A percentile compares a stretch with the other conserved stretches of the same genome.
Conservation (phyloP, 2,329 filamentous ascomycete genomes). For the Dothidotthia symphoricarpi region DNA sequence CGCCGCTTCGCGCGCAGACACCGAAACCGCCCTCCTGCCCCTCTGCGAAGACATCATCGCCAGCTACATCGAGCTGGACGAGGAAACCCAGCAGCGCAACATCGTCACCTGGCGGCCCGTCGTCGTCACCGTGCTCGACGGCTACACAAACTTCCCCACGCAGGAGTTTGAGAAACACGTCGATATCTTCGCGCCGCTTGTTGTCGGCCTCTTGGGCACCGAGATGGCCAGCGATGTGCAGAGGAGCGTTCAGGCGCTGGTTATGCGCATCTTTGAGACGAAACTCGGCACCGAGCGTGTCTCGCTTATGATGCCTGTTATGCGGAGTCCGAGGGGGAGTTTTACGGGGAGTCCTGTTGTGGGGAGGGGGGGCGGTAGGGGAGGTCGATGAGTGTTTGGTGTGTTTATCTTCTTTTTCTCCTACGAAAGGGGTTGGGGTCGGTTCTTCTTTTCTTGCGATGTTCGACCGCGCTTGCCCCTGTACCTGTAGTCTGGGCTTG, state of each 20-base stretch:
- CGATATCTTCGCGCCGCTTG: conserved; percentile 79
- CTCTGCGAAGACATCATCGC: conserved; percentile 92
- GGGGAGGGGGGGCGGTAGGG: conserved; percentile 11
- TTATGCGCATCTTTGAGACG: conserved; percentile 76
- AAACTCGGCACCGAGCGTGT: conserved; percentile 24
- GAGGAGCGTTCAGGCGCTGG: conserved; percentile 70
- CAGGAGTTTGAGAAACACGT: conserved; percentile 79
- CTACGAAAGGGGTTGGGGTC: too few relatives aligned
- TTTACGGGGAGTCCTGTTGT: conserved; percentile 20
- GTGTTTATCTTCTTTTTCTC: too few relatives aligned
- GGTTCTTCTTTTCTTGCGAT: too few relatives aligned
- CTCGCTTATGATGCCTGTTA: conserved; percentile 23
- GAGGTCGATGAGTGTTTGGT: too few relatives aligned
- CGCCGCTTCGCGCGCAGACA: conserved; percentile 73
- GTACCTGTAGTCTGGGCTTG: too few relatives aligned
- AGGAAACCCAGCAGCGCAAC: conserved; percentile 95
- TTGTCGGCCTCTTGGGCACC: conserved; percentile 76
- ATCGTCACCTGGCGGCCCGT: conserved; percentile 97
- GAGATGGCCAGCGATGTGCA: conserved; percentile 81
- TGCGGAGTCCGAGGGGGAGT: conserved; percentile 24
- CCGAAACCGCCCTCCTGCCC: conserved; percentile 88
- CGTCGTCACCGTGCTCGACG: conserved; percentile 93
- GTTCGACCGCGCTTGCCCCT: too few relatives aligned
- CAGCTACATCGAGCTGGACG: conserved; percentile 81
- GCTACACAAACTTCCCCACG: conserved; percentile 79